These are phyloP conservation scores for Sisymbrium altissimum DNA, from an alignment of 345 rosid genomes.

Conservation along the genomic window DNA sequence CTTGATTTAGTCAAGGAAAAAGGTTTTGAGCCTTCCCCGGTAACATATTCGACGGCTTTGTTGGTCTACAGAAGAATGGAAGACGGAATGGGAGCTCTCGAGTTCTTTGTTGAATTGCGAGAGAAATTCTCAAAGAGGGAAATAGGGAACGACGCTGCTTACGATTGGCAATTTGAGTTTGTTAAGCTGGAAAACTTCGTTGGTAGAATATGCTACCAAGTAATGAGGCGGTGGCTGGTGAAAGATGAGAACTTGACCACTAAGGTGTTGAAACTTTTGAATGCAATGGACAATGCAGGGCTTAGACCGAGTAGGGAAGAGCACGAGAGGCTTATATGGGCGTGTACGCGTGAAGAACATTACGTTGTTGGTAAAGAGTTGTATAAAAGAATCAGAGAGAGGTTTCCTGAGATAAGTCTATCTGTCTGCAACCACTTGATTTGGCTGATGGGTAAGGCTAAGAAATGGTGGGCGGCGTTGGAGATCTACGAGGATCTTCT, in stretches of 20 bases:
- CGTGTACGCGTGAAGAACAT: slow-evolving; percentile 82
- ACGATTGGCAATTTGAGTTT: slow-evolving; percentile 64
- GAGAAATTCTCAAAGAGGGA: slow-evolving; percentile 59
- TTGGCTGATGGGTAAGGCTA: slow-evolving; percentile 94
- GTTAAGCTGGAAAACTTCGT: slow-evolving; percentile 62
- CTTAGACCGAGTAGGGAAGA: slow-evolving; percentile 56
- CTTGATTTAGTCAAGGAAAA: slow-evolving; percentile 56
- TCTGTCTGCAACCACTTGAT: slow-evolving; percentile 95
- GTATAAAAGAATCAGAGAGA: slow-evolving; percentile 67
- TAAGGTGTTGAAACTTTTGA: slow-evolving; percentile 61
- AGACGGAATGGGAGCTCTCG: slow-evolving; percentile 75
- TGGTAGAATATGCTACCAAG: slow-evolving; percentile 71
- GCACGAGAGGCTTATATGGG: slow-evolving; percentile 85
- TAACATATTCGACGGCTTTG: slow-evolving; percentile 76
- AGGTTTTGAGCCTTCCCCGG: slow-evolving; percentile 64
- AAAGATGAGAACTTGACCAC: slow-evolving; percentile 46
- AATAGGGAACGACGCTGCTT: slow-evolving; percentile 38
- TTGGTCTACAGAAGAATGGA: slow-evolving; percentile 73
- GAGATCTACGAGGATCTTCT: slow-evolving; percentile 91
- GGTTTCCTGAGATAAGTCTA: slow-evolving; percentile 52
- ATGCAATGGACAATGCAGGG: slow-evolving; percentile 61
- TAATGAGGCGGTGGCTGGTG: slow-evolving; percentile 83
- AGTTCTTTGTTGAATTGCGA: slow-evolving; percentile 59
- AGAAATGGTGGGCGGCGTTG: slow-evolving; percentile 97
- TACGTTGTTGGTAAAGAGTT: slow-evolving; percentile 65